Conservation (phyloP, 495 filamentous ascomycete species). For the Massariosphaeria phaeospora region DNA sequence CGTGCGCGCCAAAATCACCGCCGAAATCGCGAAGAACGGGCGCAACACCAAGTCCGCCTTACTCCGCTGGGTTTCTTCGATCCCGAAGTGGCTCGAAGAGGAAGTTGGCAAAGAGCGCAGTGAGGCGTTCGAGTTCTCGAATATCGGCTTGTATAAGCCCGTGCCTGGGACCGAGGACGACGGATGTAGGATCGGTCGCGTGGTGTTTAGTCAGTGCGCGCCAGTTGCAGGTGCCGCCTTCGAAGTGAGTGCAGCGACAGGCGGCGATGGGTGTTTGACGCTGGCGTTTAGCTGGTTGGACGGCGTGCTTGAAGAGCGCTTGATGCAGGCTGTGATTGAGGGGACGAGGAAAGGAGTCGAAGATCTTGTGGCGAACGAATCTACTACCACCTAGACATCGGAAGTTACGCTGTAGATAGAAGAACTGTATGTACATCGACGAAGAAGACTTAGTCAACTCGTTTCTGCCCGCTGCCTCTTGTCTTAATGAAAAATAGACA, state of each 20-base stretch:
- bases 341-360: neutral
- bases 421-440: too few relatives aligned
- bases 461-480: too few relatives aligned
- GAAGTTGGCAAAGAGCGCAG: constrained; percentile 41
- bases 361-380: neutral
- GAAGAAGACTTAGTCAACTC: too few relatives aligned
- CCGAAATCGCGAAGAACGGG: constrained; percentile 37
- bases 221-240: constrained; percentile 43
- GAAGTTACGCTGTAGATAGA: too few relatives aligned
- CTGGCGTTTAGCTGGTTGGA: constrained; percentile 40
- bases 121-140: constrained; percentile 45
- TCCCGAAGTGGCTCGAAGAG: constrained; percentile 35
- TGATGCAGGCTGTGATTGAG: constrained; percentile 7
- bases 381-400: too few relatives aligned
- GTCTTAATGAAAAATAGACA: too few relatives aligned
- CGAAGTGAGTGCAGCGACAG: constrained; percentile 40
- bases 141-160: constrained; percentile 42
- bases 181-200: constrained; percentile 33
- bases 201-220: constrained; percentile 48
- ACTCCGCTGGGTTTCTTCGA: constrained; percentile 41
- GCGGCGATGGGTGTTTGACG: constrained; percentile 39
- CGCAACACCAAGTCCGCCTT: constrained; percentile 39
- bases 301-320: neutral
- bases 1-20: constrained; percentile 37
- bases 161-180: constrained; percentile 1